Percentiles rank a stretch among this genome's conserved stretches.
These are phyloP conservation scores for Begonia fuchsioides DNA, from an alignment of 306 rosid species.

Conservation along the genomic window DNA sequence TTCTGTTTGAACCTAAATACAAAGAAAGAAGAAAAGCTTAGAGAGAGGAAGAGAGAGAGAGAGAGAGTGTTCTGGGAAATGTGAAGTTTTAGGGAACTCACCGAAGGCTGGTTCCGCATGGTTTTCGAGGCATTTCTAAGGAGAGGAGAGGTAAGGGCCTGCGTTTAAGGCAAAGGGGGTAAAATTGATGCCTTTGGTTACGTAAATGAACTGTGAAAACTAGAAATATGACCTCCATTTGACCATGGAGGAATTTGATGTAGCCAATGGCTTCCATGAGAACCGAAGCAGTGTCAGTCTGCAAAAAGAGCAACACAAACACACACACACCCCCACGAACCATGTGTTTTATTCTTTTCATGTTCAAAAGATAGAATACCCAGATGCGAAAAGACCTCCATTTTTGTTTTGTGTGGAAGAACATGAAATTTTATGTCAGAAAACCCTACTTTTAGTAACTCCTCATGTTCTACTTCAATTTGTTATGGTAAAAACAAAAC, in stretches of 20 bases:
- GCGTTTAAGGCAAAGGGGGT: slow-evolving; percentile 8
- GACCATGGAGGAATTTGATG: slow-evolving; percentile 72
- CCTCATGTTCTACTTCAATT: too few species aligned
- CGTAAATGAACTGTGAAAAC: neutral
- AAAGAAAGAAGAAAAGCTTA: neutral
- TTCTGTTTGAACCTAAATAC: slow-evolving; percentile 12
- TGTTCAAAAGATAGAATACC: neutral
- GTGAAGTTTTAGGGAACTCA: slow-evolving; percentile 17
- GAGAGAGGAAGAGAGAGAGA: slow-evolving; percentile 1
- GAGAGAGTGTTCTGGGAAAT: neutral
- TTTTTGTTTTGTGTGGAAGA: too few species aligned
- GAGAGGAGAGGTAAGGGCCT: slow-evolving; percentile 85
- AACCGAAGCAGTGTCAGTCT: slow-evolving; percentile 97
- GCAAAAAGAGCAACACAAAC: slow-evolving; percentile 43
- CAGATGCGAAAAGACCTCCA: neutral
- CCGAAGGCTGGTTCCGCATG: slow-evolving; percentile 41
- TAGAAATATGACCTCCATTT: slow-evolving; percentile 69
- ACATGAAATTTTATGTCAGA: too few species aligned
- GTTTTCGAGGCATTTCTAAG: slow-evolving; percentile 39
- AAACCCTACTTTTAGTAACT: too few species aligned
- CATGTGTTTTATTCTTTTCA: neutral
- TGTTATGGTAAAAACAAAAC: too few species aligned
- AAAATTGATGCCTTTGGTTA: slow-evolving; percentile 25
- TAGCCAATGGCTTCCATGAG: slow-evolving; percentile 73
- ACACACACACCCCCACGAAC: neutral